Conservation (phyloP, 164 flowering plant species). For the Nymphaea colorata region DNA sequence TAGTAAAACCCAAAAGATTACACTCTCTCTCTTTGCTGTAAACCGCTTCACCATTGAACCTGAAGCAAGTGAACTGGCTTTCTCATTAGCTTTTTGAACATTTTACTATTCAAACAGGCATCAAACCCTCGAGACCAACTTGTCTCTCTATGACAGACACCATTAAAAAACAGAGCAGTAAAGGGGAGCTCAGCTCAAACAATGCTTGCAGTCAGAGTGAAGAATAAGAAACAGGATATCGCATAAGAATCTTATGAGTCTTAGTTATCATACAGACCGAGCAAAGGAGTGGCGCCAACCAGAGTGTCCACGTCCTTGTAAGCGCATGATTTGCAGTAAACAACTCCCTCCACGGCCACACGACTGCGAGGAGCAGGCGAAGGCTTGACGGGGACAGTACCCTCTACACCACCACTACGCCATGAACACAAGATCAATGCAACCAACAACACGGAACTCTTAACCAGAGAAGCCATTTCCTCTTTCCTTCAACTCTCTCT, state of each 20-base stretch:
- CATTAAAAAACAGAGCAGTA: no score
- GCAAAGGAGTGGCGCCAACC: conserved; percentile 8
- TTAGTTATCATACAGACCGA: neutral
- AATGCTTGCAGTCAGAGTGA: neutral
- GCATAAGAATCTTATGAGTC: neutral
- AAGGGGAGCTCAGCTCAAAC: no score
- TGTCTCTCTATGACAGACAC: no score
- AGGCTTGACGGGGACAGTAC: neutral
- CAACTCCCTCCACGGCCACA: conserved; percentile 9
- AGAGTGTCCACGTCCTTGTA: conserved; percentile 4
- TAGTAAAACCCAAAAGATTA: no score
- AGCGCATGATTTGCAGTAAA: conserved; percentile 9
- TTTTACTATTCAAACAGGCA: no score
- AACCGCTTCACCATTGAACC: no score
- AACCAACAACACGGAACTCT: conserved; percentile 3
- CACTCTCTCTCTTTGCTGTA: no score
- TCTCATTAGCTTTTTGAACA: no score
- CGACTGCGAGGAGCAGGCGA: neutral
- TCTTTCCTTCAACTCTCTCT: no score
- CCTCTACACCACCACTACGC: neutral
- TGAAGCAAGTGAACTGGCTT: no score
- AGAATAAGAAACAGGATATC: neutral
- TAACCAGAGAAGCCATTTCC: conserved; percentile 4
- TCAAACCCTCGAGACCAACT: no score
- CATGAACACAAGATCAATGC: neutral